Evolutionary conservation across 1,284 basidiomycete species (phyloP).

Genomic region (Stereum hirsutum): DNA sequence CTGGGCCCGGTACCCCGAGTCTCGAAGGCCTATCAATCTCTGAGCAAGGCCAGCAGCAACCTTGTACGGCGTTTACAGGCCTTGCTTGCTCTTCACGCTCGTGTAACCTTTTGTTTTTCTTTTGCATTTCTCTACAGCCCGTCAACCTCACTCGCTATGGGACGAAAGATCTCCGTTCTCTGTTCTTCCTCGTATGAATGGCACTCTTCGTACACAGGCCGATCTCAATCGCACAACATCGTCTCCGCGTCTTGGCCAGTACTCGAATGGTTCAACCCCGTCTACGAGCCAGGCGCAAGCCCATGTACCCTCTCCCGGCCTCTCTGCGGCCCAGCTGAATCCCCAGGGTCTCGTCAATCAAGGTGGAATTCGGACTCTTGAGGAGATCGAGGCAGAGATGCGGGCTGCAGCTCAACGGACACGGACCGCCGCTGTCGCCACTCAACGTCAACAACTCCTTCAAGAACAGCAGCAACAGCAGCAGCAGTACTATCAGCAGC

Average conservation of each 20-base stretch:
- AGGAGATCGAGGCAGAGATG: constrained; percentile 95
- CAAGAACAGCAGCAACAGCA: constrained; percentile 18
- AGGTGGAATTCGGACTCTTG: constrained; percentile 65
- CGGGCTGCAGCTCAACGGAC: constrained; percentile 31
- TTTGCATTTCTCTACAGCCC: constrained; percentile 22
- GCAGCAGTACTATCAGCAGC: constrained; percentile 24
- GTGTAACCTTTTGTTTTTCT: constrained; percentile 24
- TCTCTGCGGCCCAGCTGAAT: constrained; percentile 7
- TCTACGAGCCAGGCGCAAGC: constrained; percentile 10
- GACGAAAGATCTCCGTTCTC: constrained; percentile 72
- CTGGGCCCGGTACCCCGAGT: too few species aligned
- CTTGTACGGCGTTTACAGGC: constrained; percentile 21
- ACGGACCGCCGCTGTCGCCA: constrained; percentile 7
- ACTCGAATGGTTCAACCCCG: constrained; percentile 10
- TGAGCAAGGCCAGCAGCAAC: too few species aligned
- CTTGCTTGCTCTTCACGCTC: constrained; percentile 13
- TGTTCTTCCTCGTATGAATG: constrained; percentile 48
- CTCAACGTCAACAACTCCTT: constrained; percentile 12
- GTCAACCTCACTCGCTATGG: constrained; percentile 51
- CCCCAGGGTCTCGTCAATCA: constrained; percentile 18
- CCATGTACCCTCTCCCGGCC: constrained; percentile 7
- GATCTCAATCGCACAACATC: constrained; percentile 14
- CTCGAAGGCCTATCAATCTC: too few species aligned
- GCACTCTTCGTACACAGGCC: constrained; percentile 29
- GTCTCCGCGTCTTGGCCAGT: constrained; percentile 5